Conservation (phyloP, 2,329 filamentous ascomycete species). For the Pestalotiopsis sp. region DNA sequence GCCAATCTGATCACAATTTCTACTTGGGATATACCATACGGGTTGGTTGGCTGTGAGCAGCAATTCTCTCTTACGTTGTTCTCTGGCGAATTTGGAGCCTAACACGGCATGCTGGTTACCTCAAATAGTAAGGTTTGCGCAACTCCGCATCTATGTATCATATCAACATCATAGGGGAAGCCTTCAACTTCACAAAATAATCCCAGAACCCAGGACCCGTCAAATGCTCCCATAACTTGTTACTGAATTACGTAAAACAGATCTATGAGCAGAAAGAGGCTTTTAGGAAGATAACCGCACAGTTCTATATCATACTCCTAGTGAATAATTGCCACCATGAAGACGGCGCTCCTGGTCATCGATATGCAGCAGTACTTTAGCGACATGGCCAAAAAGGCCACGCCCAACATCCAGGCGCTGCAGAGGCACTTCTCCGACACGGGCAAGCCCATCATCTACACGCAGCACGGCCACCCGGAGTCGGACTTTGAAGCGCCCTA, state of each 20-base stretch:
- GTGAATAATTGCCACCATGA: slow-evolving; percentile 10
- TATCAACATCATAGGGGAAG: not conserved
- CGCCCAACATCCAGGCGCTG: slow-evolving; percentile 38
- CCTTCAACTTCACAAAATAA: not conserved
- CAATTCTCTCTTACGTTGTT: too few species aligned
- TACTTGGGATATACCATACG: too few species aligned
- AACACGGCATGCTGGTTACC: not conserved
- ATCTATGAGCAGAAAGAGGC: not conserved
- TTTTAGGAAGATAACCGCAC: not conserved
- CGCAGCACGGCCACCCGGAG: slow-evolving; percentile 40
- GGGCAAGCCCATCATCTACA: slow-evolving; percentile 37
- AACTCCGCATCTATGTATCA: not conserved
- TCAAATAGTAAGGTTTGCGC: not conserved
- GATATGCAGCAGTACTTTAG: slow-evolving; percentile 43
- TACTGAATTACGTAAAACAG: not conserved
- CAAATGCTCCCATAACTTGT: not conserved
- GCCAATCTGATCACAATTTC: too few species aligned
- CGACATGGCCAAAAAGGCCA: slow-evolving; percentile 33
- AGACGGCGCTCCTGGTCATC: slow-evolving; percentile 40
- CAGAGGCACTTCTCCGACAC: slow-evolving; percentile 19
- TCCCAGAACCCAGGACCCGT: too few species aligned
- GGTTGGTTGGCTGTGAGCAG: too few species aligned
- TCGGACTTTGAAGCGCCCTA: slow-evolving; percentile 34
- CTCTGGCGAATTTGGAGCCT: too few species aligned
- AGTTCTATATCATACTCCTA: not conserved